Base-by-base conservation (phyloP, 495 filamentous ascomycete genomes). In the Penicillium salamii region DNA sequence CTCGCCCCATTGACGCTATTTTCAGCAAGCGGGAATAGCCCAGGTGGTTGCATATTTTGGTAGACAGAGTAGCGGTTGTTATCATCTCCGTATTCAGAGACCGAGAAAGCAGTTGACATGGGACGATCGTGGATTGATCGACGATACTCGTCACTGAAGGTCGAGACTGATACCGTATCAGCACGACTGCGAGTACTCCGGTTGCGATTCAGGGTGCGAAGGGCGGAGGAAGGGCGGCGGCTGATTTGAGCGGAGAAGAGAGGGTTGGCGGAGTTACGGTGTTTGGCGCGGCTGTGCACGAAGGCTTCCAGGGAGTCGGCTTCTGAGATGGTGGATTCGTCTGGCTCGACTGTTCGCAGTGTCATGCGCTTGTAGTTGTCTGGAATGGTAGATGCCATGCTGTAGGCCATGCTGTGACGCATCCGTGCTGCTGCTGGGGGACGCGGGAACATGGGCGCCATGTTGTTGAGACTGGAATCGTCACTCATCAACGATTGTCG, bases 261-360 rank as follows among this genome's bases (percentile, higher is more conserved):
- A 2, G 72, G 72, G 39, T 75, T 75, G 28, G 70, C 55, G 2
- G 72, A 72, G 50, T 74, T 73, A 46, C 72, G 69, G 49, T 62
- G 54, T 43, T 69, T 73, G 29, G 72, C 72, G 0, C 72, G 69
- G 42, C 63, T 66, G 50, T 75, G 70, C 6, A 75, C 69, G 48
- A 75, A 75, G 2, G 72, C 72, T 44, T 75, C 70, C 8, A 75
- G 49, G 5, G 72, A 75, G 42, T 71, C 70, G 1, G 67, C 55
- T 34, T 74, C 72, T n/a, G 72, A 72, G 21, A 68, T 59, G 19
- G 58, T 65, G 11, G 67, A 58, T 31, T 63, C 62, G 42, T 67
- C 65, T 4, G 61, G 63, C 38, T 71, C 68, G 9, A 73, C 63
- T 1, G 69, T 52, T 28, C 61, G 58, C 18, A 75, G 29, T 1